Percentiles rank a stretch among this genome's conserved stretches.
Evolutionary conservation across 2,329 filamentous ascomycete genomes (phyloP).

Genomic region (Fusarium nanum): DNA sequence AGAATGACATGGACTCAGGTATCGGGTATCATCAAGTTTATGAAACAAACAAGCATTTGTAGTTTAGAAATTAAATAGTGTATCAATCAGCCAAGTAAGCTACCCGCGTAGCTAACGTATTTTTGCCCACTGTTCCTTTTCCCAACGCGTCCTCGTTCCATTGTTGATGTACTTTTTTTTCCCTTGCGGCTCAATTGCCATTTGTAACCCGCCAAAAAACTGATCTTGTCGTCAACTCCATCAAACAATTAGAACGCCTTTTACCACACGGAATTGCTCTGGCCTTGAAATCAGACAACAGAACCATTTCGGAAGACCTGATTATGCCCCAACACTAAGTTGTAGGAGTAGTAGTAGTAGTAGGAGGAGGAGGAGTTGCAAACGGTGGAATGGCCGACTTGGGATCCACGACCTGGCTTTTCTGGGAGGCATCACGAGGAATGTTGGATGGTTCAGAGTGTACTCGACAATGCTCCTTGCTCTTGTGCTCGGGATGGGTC

Average conservation of each 20-base stretch:
- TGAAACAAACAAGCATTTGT: constrained; percentile 40
- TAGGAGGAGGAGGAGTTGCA: constrained; percentile 1
- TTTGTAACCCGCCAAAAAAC: neutral
- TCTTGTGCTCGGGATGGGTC: constrained; percentile 41
- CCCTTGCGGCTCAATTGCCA: neutral
- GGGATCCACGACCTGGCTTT: constrained; percentile 15
- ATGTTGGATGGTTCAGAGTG: constrained; percentile 30
- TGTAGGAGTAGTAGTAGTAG: neutral
- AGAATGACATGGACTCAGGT: constrained; percentile 10
- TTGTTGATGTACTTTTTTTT: neutral
- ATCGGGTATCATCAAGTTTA: constrained; percentile 22
- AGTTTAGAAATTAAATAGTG: constrained; percentile 48
- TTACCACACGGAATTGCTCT: constrained; percentile 23
- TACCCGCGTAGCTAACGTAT: constrained; percentile 24
- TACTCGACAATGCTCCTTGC: constrained; percentile 38
- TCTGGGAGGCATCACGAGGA: constrained; percentile 25
- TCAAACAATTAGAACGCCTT: constrained; percentile 20
- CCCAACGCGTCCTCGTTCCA: neutral
- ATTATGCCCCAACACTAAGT: neutral
- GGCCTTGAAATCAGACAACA: constrained; percentile 5
- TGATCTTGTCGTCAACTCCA: neutral
- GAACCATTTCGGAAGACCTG: neutral
- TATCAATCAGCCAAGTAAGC: constrained; percentile 39
- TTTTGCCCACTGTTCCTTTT: neutral
- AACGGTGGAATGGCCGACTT: constrained; percentile 29